Conservation (phyloP, 2,329 filamentous ascomycete genomes). For the Helicocarpus griseus region DNA sequence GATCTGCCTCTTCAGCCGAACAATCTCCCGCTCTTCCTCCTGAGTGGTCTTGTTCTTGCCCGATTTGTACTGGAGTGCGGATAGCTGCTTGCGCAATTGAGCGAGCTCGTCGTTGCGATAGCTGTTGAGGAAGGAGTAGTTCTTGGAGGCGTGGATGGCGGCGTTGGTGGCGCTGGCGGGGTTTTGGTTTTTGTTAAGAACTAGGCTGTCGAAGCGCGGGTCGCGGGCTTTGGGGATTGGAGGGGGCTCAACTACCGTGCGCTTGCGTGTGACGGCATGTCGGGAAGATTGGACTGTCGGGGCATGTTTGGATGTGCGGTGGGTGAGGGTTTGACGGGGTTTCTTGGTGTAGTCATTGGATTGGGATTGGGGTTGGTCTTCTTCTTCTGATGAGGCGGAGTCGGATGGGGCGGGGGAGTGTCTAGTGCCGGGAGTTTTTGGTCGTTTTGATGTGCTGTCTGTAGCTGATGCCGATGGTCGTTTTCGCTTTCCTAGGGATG, state of each 20-base stretch:
- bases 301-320: conserved; percentile 67
- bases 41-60: conserved; percentile 55
- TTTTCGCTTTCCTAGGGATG: conserved; percentile 25
- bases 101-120: conserved; percentile 79
- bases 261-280: conserved; percentile 69
- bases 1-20: conserved; percentile 61
- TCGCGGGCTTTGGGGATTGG: conserved; percentile 60
- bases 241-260: conserved; percentile 55
- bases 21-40: conserved; percentile 57
- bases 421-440: conserved; percentile 31
- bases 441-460: conserved; percentile 24
- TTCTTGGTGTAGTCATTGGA: conserved; percentile 42
- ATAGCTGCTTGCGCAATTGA: conserved; percentile 43
- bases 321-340: conserved; percentile 20
- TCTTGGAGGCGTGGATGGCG: conserved; percentile 44
- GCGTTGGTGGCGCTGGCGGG: conserved; percentile 40
- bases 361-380: conserved; percentile 33
- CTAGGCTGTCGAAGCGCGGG: conserved; percentile 72
- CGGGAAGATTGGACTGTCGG: conserved; percentile 76
- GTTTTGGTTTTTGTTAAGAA: conserved; percentile 24
- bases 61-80: conserved; percentile 18
- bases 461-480: conserved; percentile 11
- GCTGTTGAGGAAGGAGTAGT: conserved; percentile 80
- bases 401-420: conserved; percentile 17
- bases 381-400: neutral